Conservation (phyloP, 225 moss, liverwort and hornwort species). For the Climacium dendroides region DNA sequence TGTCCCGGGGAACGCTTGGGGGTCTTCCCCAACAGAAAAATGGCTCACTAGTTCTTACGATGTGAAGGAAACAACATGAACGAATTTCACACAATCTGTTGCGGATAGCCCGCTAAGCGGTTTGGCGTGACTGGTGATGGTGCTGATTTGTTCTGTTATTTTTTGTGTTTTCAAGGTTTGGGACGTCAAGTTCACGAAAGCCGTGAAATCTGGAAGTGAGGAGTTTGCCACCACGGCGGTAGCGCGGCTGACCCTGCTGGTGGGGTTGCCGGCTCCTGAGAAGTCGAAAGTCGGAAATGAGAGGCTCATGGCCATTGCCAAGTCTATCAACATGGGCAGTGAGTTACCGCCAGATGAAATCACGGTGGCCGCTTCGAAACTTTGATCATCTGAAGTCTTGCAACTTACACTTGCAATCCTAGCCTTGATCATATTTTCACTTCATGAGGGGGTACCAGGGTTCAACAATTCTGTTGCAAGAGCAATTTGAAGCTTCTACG, state of each 20-base stretch:
- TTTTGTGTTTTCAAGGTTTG: conserved; percentile 34
- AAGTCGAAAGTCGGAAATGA: conserved; percentile 13
- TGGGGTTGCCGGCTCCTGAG: conserved; percentile 43
- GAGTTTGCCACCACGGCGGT: conserved; percentile 26
- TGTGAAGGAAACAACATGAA: not conserved
- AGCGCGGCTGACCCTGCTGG: conserved; percentile 54
- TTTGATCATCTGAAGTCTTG: not conserved
- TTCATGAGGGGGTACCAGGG: not conserved
- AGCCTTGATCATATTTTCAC: not conserved
- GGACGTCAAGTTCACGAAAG: conserved; percentile 68
- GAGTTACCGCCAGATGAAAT: not conserved
- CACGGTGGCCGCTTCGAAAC: not conserved
- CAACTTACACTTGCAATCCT: not conserved
- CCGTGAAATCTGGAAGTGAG: not conserved
- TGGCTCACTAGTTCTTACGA: not conserved
- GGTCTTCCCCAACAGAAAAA: not conserved
- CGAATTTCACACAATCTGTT: not conserved
- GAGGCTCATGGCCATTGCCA: conserved; percentile 18
- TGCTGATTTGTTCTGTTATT: not conserved
- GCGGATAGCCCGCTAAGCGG: not conserved
- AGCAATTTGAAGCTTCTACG: not conserved
- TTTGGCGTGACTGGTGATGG: not conserved
- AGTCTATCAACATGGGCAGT: not conserved
- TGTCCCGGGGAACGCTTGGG: not conserved
- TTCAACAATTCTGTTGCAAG: not conserved